Evolutionary conservation across 108 stramenopile genomes (phyloP).

Genomic region (Seminavis robusta): DNA sequence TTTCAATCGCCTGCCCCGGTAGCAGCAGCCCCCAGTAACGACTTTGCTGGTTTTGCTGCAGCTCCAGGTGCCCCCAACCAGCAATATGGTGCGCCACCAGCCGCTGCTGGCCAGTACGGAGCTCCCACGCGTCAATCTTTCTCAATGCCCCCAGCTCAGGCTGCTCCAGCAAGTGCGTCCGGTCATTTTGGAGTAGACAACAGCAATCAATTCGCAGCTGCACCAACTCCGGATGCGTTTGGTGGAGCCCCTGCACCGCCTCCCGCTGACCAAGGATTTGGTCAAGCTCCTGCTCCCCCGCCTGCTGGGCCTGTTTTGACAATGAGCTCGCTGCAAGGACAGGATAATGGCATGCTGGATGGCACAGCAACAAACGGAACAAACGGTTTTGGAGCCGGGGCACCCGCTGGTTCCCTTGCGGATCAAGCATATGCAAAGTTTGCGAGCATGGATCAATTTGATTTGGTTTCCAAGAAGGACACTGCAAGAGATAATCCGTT

Average conservation of each 20-base stretch:
- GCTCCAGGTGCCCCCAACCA: slow-evolving; percentile 5
- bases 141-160: background rate
- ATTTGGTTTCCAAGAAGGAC: slow-evolving; percentile 35
- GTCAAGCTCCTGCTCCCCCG: slow-evolving; percentile 22
- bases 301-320: slow-evolving; percentile 1
- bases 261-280: slow-evolving; percentile 6
- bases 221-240: background rate
- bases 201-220: background rate
- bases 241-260: slow-evolving; percentile 13
- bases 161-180: background rate
- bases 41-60: slow-evolving; percentile 10
- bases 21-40: background rate
- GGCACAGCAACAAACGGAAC: slow-evolving; percentile 1
- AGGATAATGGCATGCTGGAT: slow-evolving; percentile 18
- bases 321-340: slow-evolving; percentile 41
- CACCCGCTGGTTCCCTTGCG: slow-evolving; percentile 38
- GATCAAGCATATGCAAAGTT: slow-evolving; percentile 65
- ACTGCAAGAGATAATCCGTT: slow-evolving; percentile 49
- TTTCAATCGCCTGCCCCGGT: background rate
- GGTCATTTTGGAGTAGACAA: too few relatives aligned
- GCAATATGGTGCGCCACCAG: background rate
- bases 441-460: slow-evolving; percentile 58
- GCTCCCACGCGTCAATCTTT: background rate
- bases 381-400: slow-evolving; percentile 30
- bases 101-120: background rate